phyloP scores from a whole-genome alignment of 2,329 filamentous ascomycete genomes.

The Aspergillus terreus region DNA sequence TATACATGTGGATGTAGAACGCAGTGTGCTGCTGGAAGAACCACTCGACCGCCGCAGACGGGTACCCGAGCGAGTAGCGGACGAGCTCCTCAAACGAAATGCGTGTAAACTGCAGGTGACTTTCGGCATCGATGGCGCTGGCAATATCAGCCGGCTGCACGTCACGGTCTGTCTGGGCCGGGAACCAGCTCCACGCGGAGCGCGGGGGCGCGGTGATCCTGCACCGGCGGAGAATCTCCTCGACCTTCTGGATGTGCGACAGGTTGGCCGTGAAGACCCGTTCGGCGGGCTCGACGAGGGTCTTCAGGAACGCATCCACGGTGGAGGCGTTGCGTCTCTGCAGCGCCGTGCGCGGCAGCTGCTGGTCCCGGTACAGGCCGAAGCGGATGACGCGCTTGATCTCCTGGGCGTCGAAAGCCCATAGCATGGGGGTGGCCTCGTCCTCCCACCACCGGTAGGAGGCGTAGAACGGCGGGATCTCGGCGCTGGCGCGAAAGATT shows the following conservation, averaged over 20 bases:
- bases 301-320: constrained; percentile 31
- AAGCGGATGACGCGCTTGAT: constrained; percentile 37
- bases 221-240: constrained; percentile 36
- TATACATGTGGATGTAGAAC: constrained; percentile 30
- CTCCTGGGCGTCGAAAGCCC: constrained; percentile 36
- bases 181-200: constrained; percentile 37
- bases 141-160: constrained; percentile 26
- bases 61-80: constrained; percentile 36
- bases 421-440: constrained; percentile 35
- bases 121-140: constrained; percentile 34
- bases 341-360: constrained; percentile 32
- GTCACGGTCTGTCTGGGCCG: constrained; percentile 18
- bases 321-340: constrained; percentile 29
- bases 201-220: constrained; percentile 18
- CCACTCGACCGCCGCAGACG: constrained; percentile 32
- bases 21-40: constrained; percentile 37
- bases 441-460: constrained; percentile 41
- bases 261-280: constrained; percentile 23
- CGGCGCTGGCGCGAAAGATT: constrained; percentile 26
- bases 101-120: constrained; percentile 36
- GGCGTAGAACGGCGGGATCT: constrained; percentile 31
- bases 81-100: constrained; percentile 40
- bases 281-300: constrained; percentile 26
- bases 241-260: constrained; percentile 36
- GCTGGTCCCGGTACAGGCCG: constrained; percentile 33